Conservation (phyloP, 139 green algal genomes). For the Closterium sp. region DNA sequence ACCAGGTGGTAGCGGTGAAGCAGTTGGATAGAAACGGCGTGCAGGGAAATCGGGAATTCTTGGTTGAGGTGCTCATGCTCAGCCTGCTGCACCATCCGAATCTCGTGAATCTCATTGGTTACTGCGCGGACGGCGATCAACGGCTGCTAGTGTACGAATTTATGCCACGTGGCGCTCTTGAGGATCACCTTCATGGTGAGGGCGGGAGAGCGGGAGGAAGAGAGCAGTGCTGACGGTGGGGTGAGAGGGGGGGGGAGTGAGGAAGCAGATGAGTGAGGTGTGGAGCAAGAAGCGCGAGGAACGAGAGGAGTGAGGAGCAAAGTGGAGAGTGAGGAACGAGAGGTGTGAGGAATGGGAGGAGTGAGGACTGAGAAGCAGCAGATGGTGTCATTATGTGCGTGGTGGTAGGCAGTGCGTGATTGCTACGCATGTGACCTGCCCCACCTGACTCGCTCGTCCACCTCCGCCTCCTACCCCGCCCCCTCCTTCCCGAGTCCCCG, state of each 20-base stretch:
- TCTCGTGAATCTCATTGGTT: conserved; percentile 38
- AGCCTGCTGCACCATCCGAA: conserved; percentile 47
- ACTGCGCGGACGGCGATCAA: conserved; percentile 40
- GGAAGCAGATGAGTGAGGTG: no score
- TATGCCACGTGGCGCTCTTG: conserved; percentile 27
- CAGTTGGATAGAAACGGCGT: conserved; percentile 43
- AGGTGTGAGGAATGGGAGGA: no score
- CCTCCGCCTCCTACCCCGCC: no score
- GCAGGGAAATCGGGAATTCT: conserved; percentile 46
- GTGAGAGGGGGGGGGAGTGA: not conserved
- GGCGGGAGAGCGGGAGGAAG: no score
- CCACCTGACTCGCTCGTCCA: no score
- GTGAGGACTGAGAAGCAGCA: no score
- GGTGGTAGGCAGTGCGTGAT: no score
- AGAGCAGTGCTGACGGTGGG: not conserved
- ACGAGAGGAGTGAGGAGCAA: no score
- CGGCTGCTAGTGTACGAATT: conserved; percentile 44
- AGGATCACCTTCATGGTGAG: conserved; percentile 49
- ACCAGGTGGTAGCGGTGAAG: conserved; percentile 47
- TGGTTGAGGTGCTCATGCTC: conserved; percentile 48
- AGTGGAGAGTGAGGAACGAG: no score
- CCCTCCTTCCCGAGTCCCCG: conserved; percentile 5
- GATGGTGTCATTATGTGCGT: no score
- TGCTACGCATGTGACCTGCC: no score
- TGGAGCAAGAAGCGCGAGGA: no score